Conservation (phyloP, 768 basidiomycete species). For the Daedaleopsis nitida region DNA sequence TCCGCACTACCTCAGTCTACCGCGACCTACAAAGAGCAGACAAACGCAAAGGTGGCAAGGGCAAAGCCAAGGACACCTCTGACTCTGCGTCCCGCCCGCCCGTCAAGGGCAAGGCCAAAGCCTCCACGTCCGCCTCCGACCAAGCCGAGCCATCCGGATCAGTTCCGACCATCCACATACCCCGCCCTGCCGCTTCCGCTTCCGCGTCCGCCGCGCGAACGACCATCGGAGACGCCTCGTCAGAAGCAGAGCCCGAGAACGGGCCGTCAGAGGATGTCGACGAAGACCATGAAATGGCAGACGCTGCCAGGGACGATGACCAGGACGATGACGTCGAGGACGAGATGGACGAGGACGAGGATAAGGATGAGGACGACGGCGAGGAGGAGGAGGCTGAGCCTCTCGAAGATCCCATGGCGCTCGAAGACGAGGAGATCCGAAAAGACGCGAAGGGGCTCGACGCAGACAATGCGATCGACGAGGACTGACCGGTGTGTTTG, state of each 20-base stretch:
- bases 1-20: conserved; percentile 49
- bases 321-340: conserved; percentile 36
- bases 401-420: conserved; percentile 41
- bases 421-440: conserved; percentile 47
- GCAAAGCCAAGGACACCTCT: conserved; percentile 21
- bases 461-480: conserved; percentile 19
- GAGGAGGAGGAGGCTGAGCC: conserved; percentile 44
- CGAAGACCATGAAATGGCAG: conserved; percentile 29
- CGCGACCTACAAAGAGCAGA: conserved; percentile 64
- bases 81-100: conserved; percentile 28
- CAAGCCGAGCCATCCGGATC: conserved; percentile 7
- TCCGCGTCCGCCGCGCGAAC: conserved; percentile 5
- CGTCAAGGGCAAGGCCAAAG: conserved; percentile 38
- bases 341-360: conserved; percentile 36
- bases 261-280: conserved; percentile 7
- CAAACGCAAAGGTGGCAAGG: conserved; percentile 43
- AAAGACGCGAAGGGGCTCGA: conserved; percentile 39
- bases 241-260: conserved; percentile 19
- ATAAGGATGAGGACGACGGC: conserved; percentile 34
- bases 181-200: conserved; percentile 29
- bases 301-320: conserved; percentile 35
- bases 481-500: conserved; percentile 6
- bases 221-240: conserved; percentile 17
- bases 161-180: conserved; percentile 29
- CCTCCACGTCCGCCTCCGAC: conserved; percentile 2